Evolutionary conservation across 768 basidiomycete genomes (phyloP), one percentile per base, ranked within the genome.

Genomic region (Cubamyces lactineus): DNA sequence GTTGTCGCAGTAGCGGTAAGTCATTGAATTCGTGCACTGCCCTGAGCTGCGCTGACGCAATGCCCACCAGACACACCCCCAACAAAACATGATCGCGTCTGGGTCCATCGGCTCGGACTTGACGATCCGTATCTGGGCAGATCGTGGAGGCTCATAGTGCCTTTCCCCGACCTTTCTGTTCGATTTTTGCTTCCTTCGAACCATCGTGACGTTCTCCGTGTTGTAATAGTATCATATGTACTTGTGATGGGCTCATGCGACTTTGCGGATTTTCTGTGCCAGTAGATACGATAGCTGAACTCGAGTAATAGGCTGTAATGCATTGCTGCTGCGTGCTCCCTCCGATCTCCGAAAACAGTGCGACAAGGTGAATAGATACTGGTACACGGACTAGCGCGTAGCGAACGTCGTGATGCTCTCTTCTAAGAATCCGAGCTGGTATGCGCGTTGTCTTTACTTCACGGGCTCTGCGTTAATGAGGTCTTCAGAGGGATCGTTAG

Each of bases 61-160:
- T 19, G 11, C 5, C 12, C 17, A 45, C 3, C 67, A 93, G 91
- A 92, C 91, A 6, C 94, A 95, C 76, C 94, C 94, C 12, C 82
- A 79, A 11, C 86, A 91, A 71, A 91, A 92, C 65, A 91, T 89
- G 79, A 90, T 97, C 52, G 95, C 91, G 1, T 91, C 92, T 2
- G 94, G 89, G 0, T 89, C 90, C 9, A 87, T 96, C 66, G 92
- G 94, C 26, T 85, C 87, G 7, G 95, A 96, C 73, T 81, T 92
- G 23, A 78, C 85, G 3, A 87, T 97, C 68, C 84, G 89, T 61
- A 80, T 97, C 73, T 97, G 95, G 95, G 78, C 82, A 17, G 92
- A 93, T 71, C 66, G 63, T 39, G 69, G 66, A n/a, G 58, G 57
- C 5, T 48, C 62, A 1, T 59, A 64, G 17, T 28, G 12, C 17